Conservation (phyloP, 495 filamentous ascomycete species). For the Hypoxylon fragiforme region DNA sequence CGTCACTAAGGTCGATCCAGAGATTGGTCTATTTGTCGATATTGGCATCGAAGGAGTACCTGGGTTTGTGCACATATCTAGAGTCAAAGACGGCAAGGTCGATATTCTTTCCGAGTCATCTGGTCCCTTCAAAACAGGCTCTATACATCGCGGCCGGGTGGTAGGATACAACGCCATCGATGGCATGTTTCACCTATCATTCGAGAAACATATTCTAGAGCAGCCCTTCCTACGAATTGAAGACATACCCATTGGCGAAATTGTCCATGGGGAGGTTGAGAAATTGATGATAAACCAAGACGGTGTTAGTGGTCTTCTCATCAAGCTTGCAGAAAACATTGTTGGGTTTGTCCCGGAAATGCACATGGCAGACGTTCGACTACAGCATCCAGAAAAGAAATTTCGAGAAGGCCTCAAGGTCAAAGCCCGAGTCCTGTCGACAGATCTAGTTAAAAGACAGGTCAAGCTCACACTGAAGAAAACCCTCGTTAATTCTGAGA, state of each 20-base stretch:
- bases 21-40: constrained; percentile 79
- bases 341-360: constrained; percentile 82
- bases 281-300: constrained; percentile 74
- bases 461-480: constrained; percentile 93
- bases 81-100: constrained; percentile 81
- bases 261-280: constrained; percentile 82
- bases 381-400: constrained; percentile 94
- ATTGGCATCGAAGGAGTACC: constrained; percentile 71
- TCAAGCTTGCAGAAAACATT: constrained; percentile 83
- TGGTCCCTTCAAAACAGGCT: constrained; percentile 75
- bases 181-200: constrained; percentile 80
- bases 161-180: constrained; percentile 86
- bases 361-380: constrained; percentile 82
- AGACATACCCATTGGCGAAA: constrained; percentile 78
- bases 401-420: constrained; percentile 86
- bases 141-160: constrained; percentile 76
- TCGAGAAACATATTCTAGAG: constrained; percentile 78
- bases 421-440: constrained; percentile 81
- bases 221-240: constrained; percentile 88
- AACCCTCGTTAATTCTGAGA: constrained; percentile 85
- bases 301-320: constrained; percentile 76
- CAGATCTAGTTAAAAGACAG: constrained; percentile 72
- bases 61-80: constrained; percentile 93
- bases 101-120: constrained; percentile 74
- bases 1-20: constrained; percentile 74